Percentiles rank a stretch among this genome's conserved stretches.
These are phyloP conservation scores for Castanopsis chinensis DNA, from an alignment of 306 rosid species.

Conservation along the genomic window DNA sequence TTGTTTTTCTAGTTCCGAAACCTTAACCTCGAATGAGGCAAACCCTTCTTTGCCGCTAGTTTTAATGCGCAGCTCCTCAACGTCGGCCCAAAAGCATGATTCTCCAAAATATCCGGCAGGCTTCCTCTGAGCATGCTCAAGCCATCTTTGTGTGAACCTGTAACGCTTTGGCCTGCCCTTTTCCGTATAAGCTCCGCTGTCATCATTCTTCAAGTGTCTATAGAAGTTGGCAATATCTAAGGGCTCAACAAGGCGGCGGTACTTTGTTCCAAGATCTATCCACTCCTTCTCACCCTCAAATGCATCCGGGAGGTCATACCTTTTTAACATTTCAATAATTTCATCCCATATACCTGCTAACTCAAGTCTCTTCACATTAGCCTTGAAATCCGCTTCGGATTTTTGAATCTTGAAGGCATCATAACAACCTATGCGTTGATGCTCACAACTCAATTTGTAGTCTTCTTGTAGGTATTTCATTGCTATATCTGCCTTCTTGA, in stretches of 20 bases:
- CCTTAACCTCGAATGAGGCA: background rate
- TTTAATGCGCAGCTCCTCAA: slow-evolving; percentile 57
- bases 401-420: slow-evolving; percentile 71
- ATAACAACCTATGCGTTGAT: slow-evolving; percentile 36
- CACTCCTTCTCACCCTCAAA: slow-evolving; percentile 54
- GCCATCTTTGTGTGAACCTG: slow-evolving; percentile 63
- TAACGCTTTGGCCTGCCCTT: slow-evolving; percentile 65
- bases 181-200: slow-evolving; percentile 50
- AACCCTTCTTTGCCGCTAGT: background rate
- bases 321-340: slow-evolving; percentile 58
- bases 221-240: slow-evolving; percentile 78
- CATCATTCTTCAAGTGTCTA: slow-evolving; percentile 63
- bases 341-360: slow-evolving; percentile 78
- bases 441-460: background rate
- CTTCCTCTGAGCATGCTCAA: slow-evolving; percentile 33
- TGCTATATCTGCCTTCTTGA: slow-evolving; percentile 10
- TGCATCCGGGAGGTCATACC: slow-evolving; percentile 70
- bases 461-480: background rate
- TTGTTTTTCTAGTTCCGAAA: slow-evolving; percentile 21
- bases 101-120: slow-evolving; percentile 32
- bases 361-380: slow-evolving; percentile 66
- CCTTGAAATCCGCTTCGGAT: slow-evolving; percentile 52
- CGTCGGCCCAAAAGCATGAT: slow-evolving; percentile 67
- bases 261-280: slow-evolving; percentile 48
- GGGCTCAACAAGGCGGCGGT: slow-evolving; percentile 70